Percentiles rank a stretch among this genome's conserved stretches.
These are phyloP conservation scores for Yamadazyma diddensiae DNA, from an alignment of 1,139 yeast genomes.

Conservation along the genomic window DNA sequence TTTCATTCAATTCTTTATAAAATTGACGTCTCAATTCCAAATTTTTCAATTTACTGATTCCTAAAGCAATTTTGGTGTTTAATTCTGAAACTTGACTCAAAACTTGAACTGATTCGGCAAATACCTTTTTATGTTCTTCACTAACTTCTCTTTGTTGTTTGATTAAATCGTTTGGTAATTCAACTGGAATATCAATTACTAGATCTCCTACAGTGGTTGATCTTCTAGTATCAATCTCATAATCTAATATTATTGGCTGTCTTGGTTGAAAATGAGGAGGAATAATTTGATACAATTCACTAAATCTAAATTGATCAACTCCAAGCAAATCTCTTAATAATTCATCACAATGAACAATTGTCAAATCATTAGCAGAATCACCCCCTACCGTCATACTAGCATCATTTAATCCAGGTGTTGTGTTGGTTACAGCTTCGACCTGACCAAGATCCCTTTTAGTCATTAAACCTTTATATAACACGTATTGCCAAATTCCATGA, in stretches of 20 bases:
- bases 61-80: slow-evolving; percentile 59
- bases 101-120: slow-evolving; percentile 35
- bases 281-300: slow-evolving; percentile 71
- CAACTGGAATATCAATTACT: slow-evolving; percentile 71
- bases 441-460: slow-evolving; percentile 38
- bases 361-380: slow-evolving; percentile 33
- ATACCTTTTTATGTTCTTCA: slow-evolving; percentile 37
- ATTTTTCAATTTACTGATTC: slow-evolving; percentile 64
- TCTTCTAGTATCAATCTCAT: slow-evolving; percentile 69
- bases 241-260: slow-evolving; percentile 74
- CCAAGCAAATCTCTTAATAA: slow-evolving; percentile 57
- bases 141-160: slow-evolving; percentile 37
- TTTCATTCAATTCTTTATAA: slow-evolving; percentile 66
- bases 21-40: slow-evolving; percentile 52
- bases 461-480: slow-evolving; percentile 66
- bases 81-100: slow-evolving; percentile 55
- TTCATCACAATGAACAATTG: slow-evolving; percentile 65
- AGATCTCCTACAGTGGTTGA: slow-evolving; percentile 80
- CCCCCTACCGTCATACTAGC: slow-evolving; percentile 11
- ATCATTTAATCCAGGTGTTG: slow-evolving; percentile 18
- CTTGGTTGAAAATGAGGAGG: slow-evolving; percentile 63
- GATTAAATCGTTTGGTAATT: slow-evolving; percentile 47
- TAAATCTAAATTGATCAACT: slow-evolving; percentile 55
- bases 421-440: slow-evolving; percentile 38
- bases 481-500: slow-evolving; percentile 84